A percentile compares a stretch with the other conserved stretches of the same genome.
phyloP scores from a whole-genome alignment of 768 basidiomycete species.

The Mycena venus region DNA sequence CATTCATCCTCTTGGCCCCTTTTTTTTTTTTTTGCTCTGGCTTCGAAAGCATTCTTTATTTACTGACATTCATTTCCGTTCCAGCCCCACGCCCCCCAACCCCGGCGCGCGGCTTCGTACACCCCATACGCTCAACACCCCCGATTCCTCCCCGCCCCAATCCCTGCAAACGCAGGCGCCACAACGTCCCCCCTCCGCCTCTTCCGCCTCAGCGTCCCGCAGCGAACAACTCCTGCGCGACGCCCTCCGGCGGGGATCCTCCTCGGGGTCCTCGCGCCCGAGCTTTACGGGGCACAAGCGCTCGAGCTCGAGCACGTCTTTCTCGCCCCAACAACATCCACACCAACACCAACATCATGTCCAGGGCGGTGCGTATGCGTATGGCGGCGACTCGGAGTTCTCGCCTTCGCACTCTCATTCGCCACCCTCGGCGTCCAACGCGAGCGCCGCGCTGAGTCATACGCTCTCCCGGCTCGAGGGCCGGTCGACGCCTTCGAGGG shows the following conservation, averaged over 20 bases:
- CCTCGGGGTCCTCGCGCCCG: background rate
- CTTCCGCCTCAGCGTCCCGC: slow-evolving; percentile 29
- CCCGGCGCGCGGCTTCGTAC: background rate
- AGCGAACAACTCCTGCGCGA: slow-evolving; percentile 28
- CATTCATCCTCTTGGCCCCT: too few relatives aligned
- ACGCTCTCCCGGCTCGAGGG: slow-evolving; percentile 25
- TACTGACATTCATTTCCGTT: too few relatives aligned
- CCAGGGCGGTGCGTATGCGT: background rate
- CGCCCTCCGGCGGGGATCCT: slow-evolving; percentile 14
- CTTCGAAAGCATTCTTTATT: too few relatives aligned
- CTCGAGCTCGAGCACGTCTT: background rate
- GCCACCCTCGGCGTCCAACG: background rate
- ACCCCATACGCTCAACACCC: background rate
- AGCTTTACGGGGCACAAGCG: background rate
- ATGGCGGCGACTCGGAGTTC: slow-evolving; percentile 30
- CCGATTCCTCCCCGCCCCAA: background rate
- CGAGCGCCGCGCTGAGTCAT: background rate
- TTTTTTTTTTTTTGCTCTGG: too few relatives aligned
- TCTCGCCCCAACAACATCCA: background rate
- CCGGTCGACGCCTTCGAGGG: background rate
- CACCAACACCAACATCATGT: background rate
- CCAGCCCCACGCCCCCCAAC: background rate
- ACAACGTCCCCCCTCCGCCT: slow-evolving; percentile 18
- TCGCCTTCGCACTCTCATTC: background rate
- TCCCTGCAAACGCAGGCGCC: slow-evolving; percentile 32